phyloP scores from a whole-genome alignment of 2,329 filamentous ascomycete species.

The Stagonosporopsis chrysanthemi region DNA sequence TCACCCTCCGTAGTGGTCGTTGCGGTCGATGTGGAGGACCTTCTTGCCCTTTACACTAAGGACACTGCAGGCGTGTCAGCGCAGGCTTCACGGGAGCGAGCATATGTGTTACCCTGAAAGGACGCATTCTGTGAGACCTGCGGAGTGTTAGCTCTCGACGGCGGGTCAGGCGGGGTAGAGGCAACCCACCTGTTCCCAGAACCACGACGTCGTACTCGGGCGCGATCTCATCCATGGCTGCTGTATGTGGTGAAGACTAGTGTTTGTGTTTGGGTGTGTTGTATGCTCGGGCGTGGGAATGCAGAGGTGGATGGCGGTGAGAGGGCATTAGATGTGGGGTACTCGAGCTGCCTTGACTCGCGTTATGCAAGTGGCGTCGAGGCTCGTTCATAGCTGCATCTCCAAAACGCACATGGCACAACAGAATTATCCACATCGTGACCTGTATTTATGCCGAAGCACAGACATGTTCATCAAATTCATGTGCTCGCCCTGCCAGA shows the following conservation, averaged over 20 bases:
- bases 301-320: conserved; percentile 37
- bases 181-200: conserved; percentile 85
- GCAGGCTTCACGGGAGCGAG: conserved; percentile 2
- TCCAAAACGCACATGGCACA: conserved; percentile 18
- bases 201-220: conserved; percentile 99
- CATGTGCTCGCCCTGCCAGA: conserved; percentile 22
- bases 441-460: conserved; percentile 16
- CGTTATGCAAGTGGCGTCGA: conserved; percentile 30
- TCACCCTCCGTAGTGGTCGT: conserved; percentile 97
- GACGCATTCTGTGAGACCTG: conserved; percentile 98
- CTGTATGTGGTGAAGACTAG: conserved; percentile 23
- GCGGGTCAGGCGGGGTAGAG: conserved; percentile 48
- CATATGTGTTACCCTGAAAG: conserved; percentile 79
- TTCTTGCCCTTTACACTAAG: conserved; percentile 99
- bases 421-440: conserved; percentile 14
- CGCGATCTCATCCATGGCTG: conserved; percentile 94
- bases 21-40: conserved; percentile 97
- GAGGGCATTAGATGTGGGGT: conserved; percentile 33
- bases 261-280: conserved; percentile 32
- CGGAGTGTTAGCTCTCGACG: conserved; percentile 40
- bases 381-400: conserved; percentile 19
- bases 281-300: conserved; percentile 31
- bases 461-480: conserved; percentile 21
- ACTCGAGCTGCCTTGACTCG: conserved; percentile 42
- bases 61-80: conserved; percentile 65